These are phyloP conservation scores for Pseudonectria buxi DNA, from an alignment of 2,329 filamentous ascomycete genomes.

Conservation along the genomic window DNA sequence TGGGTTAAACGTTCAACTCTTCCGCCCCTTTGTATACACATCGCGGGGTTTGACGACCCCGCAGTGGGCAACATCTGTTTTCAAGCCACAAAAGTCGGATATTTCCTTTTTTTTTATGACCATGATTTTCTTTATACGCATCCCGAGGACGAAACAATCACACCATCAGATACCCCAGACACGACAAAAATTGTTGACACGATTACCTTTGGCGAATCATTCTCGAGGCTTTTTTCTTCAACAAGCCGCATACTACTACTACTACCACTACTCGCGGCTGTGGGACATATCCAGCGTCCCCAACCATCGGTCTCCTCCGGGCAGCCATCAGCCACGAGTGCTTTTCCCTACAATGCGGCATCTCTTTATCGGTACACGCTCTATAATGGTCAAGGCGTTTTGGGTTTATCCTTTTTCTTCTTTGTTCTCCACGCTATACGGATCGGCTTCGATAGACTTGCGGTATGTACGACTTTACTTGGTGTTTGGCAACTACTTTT, in stretches of 20 bases:
- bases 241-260: no score
- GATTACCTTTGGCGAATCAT: conserved; percentile 22
- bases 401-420: conserved; percentile 15
- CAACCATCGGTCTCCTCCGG: no score
- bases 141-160: conserved; percentile 28
- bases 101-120: conserved; percentile 25
- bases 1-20: conserved; percentile 35
- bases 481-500: conserved; percentile 1
- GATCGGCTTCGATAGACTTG: conserved; percentile 21
- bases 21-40: conserved; percentile 2
- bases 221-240: conserved; percentile 16
- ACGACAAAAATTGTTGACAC: conserved; percentile 29
- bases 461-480: conserved; percentile 13
- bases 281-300: no score
- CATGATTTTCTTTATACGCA: conserved; percentile 27
- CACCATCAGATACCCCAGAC: conserved; percentile 35
- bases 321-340: background rate
- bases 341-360: conserved; percentile 4
- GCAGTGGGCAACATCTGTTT: conserved; percentile 10
- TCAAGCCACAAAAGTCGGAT: conserved; percentile 23
- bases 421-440: conserved; percentile 18
- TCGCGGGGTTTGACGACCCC: conserved; percentile 15
- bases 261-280: no score
- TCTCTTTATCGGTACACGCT: conserved; percentile 22
- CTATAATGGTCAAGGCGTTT: conserved; percentile 27